Base-by-base conservation (phyloP, 805 yeast genomes). In the Barnettozyma sucrosica region DNA sequence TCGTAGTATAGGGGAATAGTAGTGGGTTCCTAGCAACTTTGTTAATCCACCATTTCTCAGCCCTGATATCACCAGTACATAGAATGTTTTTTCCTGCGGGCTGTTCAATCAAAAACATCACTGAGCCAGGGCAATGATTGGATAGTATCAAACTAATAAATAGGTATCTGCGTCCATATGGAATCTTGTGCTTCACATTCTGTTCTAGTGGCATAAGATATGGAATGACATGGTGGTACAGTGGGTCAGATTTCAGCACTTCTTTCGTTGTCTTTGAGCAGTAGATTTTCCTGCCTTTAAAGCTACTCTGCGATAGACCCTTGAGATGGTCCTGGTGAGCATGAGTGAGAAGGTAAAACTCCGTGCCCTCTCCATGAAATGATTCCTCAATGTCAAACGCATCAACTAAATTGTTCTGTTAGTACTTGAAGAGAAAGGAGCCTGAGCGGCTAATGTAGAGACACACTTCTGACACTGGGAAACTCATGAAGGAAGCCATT, bases 91-190 rank as follows among this genome's bases (percentile, higher is more conserved):
- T 48, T 13, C 24, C 33, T 28, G 44, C 36, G 1, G 44, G 38
- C 14, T 61, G 61, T 49, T 75, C 75, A 2, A 80, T 48, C 25
- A 80, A 66, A 48, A 76, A 74, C 80, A 80, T 76, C 2, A 70
- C 67, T 4, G 82, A 69, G 4, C 85, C 85, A 11, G 82, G 78
- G 55, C 85, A 80, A 53, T 80, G 86, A 55, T 79, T 70, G 0
- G 80, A 71, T 6, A 71, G 71, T 3, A 80, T 65, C 24, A 74
- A 55, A 1, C 79, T 72, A 2, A 79, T 60, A 7, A 46, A 56
- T 6, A 77, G 43, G 1, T 26, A 21, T 1, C 45, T 37, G 7
- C 43, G 54, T 13, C 51, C 14, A 57, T 59, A 40, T 57, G 44
- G 1, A 55, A 62, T 19, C 46, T 45, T 8, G 63, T 50, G 47